Conservation (phyloP, 768 basidiomycete species). For the Collybiopsis luxurians region DNA sequence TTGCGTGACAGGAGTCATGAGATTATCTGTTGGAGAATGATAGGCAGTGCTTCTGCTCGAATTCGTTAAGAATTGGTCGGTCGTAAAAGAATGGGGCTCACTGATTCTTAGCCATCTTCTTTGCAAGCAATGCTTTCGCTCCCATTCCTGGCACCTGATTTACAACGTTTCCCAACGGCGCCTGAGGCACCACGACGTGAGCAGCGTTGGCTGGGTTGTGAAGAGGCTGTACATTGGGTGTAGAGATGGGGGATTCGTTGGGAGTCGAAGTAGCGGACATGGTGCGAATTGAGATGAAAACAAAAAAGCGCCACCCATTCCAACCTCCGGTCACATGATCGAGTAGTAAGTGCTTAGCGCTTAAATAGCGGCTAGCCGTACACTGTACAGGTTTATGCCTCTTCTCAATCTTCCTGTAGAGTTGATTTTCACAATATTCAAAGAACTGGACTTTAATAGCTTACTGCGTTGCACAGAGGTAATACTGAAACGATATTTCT, state of each 20-base stretch:
- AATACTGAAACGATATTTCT: not conserved
- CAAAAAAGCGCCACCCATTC: not conserved
- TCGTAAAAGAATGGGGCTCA: conserved; percentile 35
- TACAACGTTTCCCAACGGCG: conserved; percentile 67
- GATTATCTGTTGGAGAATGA: conserved; percentile 92
- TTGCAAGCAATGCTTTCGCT: conserved; percentile 88
- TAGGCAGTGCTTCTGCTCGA: conserved; percentile 74
- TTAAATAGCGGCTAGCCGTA: not conserved
- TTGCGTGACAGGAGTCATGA: conserved; percentile 92
- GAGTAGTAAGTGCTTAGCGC: too few species aligned
- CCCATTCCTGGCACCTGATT: conserved; percentile 73
- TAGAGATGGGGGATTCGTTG: conserved; percentile 59
- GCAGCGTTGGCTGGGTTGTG: conserved; percentile 85
- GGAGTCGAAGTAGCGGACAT: conserved; percentile 52
- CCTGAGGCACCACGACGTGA: conserved; percentile 73
- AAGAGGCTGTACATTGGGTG: conserved; percentile 68
- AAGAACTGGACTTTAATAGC: conserved; percentile 24
- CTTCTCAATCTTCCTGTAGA: conserved; percentile 25
- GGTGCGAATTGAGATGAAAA: not conserved
- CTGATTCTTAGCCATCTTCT: conserved; percentile 89
- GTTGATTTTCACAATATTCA: conserved; percentile 20
- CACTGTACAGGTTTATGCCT: not conserved
- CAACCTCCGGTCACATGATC: conserved; percentile 17
- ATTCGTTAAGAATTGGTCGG: conserved; percentile 11
- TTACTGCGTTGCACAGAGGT: conserved; percentile 26